Conservation (phyloP, 192 early-diverging fungal genomes). For the Entomortierella beljakovae region DNA sequence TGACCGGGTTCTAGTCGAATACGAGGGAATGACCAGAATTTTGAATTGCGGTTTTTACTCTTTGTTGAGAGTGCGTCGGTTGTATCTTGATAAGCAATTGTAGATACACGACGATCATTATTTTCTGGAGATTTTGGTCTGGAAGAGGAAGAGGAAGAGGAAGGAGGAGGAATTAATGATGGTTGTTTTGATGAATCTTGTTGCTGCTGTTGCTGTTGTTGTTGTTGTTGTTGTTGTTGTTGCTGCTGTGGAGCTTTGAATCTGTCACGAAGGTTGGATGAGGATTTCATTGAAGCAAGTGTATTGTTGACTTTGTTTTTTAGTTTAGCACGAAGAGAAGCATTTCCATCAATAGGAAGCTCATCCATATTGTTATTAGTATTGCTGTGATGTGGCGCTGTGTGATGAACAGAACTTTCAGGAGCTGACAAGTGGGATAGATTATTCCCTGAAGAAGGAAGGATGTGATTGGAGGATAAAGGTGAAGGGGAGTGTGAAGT, state of each 20-base stretch:
- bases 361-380: too few relatives aligned
- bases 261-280: slow-evolving; percentile 36
- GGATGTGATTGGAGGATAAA: not conserved
- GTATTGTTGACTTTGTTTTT: slow-evolving; percentile 42
- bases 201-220: not conserved
- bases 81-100: not conserved
- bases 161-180: too few relatives aligned
- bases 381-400: not conserved
- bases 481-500: too few relatives aligned
- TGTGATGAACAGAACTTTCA: not conserved
- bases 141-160: not conserved
- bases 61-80: not conserved
- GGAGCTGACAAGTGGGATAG: too few relatives aligned
- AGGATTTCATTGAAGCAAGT: slow-evolving; percentile 44
- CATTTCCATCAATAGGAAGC: not conserved
- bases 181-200: too few relatives aligned
- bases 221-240: not conserved
- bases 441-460: not conserved
- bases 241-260: slow-evolving; percentile 8
- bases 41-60: slow-evolving; percentile 14
- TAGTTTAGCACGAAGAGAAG: slow-evolving; percentile 39
- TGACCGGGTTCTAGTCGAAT: slow-evolving; percentile 12
- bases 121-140: too few relatives aligned
- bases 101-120: not conserved
- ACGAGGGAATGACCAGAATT: slow-evolving; percentile 40